Conservation (phyloP, 78 protist species). For the Reticulomyxa filosa region DNA sequence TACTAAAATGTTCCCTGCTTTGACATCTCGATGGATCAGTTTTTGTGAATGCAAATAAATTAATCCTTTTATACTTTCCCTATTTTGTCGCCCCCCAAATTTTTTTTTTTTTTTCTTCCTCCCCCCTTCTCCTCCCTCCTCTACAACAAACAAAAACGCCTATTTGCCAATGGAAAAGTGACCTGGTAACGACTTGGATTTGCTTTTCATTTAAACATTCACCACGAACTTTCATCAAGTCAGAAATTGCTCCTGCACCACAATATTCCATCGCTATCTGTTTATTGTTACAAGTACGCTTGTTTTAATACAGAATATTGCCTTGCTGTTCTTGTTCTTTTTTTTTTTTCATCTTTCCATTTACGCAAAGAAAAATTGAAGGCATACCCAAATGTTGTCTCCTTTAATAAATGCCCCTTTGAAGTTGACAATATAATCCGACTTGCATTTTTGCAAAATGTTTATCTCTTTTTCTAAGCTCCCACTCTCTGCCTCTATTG, state of each 20-base stretch:
- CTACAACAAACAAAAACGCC: too few species aligned
- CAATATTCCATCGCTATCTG: constrained; percentile 11
- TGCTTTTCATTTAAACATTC: background rate
- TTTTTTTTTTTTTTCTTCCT: too few species aligned
- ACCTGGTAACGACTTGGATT: background rate
- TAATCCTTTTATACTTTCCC: constrained; percentile 5
- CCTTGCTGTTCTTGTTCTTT: background rate
- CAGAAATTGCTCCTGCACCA: constrained; percentile 4
- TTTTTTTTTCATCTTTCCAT: background rate
- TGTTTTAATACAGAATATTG: background rate
- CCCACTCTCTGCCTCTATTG: background rate
- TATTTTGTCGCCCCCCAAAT: too few species aligned
- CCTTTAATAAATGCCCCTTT: background rate
- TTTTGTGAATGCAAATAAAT: background rate
- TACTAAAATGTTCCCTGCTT: constrained; percentile 17
- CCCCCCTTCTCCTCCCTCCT: too few species aligned
- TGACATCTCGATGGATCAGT: constrained; percentile 16
- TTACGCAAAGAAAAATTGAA: background rate
- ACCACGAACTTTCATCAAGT: constrained; percentile 4
- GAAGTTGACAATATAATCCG: background rate
- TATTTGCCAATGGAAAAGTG: too few species aligned
- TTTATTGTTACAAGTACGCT: background rate
- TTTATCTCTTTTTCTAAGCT: constrained; percentile 1
- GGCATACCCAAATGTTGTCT: background rate
- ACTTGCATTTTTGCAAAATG: background rate